Evolutionary conservation across 768 basidiomycete species (phyloP).

Genomic region (Lactifluus subvellereus): DNA sequence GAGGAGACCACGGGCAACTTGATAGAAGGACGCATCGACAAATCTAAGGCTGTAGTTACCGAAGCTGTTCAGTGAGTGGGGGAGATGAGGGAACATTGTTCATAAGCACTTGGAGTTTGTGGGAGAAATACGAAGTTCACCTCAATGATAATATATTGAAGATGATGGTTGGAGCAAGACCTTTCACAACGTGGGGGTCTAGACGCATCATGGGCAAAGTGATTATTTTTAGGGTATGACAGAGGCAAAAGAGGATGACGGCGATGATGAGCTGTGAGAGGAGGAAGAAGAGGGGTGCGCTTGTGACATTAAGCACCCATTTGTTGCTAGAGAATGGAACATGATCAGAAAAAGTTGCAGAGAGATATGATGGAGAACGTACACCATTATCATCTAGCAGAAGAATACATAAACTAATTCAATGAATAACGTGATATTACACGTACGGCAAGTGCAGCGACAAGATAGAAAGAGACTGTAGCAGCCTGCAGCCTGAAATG

Average conservation of each 20-base stretch:
- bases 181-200: conserved; percentile 59
- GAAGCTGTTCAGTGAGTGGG: conserved; percentile 42
- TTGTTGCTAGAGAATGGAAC: conserved; percentile 53
- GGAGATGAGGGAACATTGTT: not conserved
- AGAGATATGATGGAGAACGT: conserved; percentile 24
- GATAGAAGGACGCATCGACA: conserved; percentile 93
- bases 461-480: conserved; percentile 79
- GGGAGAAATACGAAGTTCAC: conserved; percentile 35
- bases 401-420: not conserved
- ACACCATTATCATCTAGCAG: conserved; percentile 90
- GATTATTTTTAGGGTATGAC: conserved; percentile 56
- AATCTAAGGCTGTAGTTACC: conserved; percentile 91
- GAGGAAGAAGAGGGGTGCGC: conserved; percentile 81
- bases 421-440: not conserved
- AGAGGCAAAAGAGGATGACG: conserved; percentile 63
- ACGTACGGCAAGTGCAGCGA: conserved; percentile 83
- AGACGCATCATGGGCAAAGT: conserved; percentile 57
- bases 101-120: not conserved
- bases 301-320: conserved; percentile 79
- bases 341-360: conserved; percentile 14
- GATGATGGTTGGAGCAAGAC: conserved; percentile 65
- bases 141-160: conserved; percentile 82
- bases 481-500: conserved; percentile 45
- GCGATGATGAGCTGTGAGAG: conserved; percentile 78
- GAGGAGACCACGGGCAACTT: conserved; percentile 90